Evolutionary conservation across 352 stramenopile species (phyloP), one percentile per base, ranked within the genome.

Genomic region (Elongisporangium anandrum): DNA sequence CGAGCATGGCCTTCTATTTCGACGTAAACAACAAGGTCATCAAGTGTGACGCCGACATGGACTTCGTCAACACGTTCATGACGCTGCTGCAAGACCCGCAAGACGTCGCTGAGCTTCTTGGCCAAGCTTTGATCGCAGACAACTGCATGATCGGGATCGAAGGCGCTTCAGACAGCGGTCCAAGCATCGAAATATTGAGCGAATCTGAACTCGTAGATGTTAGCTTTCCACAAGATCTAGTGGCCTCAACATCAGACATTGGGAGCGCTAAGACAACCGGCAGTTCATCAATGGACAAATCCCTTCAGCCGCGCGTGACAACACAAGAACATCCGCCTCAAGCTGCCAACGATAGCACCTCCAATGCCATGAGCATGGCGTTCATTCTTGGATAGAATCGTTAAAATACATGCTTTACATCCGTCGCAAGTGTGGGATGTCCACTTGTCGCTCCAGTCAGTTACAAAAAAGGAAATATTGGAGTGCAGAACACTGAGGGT

Each of bases 41-140:
- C 61, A 52, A 48, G 41, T 67, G 63, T 16, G 59, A 70, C 17
- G 64, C 66, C 1, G 54, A 70, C 24, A 60, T 66, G 54, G 39
- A 66, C 19, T 70, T 67, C 34, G 55, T 64, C 10, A 50, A 19
- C 17, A 56, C 55, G 4, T 68, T 68, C 49, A 57, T 64, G 60
- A 38, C 9, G 8, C 22, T 71, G 20, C 51, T 71, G 8, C 64
- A 60, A 26, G 41, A 64, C 17, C 60, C 64, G n/a, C 9, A 23
- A 1, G 29, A 67, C 4, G 60, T 71, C 1, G 53, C 61, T 16
- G 45, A 53, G 20, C 60, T 71, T 3, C 39, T 71, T 15, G 64
- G 60, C 29, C 22, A 45, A 19, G 64, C 64, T 15, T 22, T 71
- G 2, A 71, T 71, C 15, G 45, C 56, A 13, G 19, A 64, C 4